phyloP scores from a whole-genome alignment of 176 grass and related monocot species.

The Ampelocalamus luodianensis region DNA sequence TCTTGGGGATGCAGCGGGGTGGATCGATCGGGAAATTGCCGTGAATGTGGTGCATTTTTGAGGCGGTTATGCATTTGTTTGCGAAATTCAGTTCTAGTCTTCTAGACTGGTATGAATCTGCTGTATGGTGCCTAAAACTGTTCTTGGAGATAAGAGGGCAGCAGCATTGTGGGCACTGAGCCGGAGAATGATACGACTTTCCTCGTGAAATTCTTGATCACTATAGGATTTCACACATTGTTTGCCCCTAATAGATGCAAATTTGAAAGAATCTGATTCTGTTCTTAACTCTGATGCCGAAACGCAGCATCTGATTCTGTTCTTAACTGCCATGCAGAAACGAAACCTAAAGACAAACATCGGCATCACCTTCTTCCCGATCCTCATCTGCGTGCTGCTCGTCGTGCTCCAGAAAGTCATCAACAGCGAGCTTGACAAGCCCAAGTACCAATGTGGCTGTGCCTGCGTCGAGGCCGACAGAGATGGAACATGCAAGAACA shows the following conservation, averaged over 20 bases:
- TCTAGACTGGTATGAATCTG: slow-evolving; percentile 7
- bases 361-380: slow-evolving; percentile 66
- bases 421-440: slow-evolving; percentile 69
- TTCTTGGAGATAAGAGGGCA: background rate
- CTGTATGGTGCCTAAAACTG: background rate
- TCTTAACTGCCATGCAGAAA: slow-evolving; percentile 51
- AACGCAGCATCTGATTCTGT: background rate
- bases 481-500: slow-evolving; percentile 46
- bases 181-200: background rate
- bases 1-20: background rate
- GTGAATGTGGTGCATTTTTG: background rate
- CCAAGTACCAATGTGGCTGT: slow-evolving; percentile 72
- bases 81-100: background rate
- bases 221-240: background rate
- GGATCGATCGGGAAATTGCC: background rate
- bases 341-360: slow-evolving; percentile 84
- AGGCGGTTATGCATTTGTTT: background rate
- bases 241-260: background rate
- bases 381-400: slow-evolving; percentile 72
- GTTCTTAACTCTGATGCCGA: no score
- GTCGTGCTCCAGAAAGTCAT: slow-evolving; percentile 64
- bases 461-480: slow-evolving; percentile 27
- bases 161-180: background rate
- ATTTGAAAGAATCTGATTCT: no score
- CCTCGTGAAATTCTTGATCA: background rate